phyloP scores from a whole-genome alignment of 768 basidiomycete genomes.

The Sarcodon aspratus region DNA sequence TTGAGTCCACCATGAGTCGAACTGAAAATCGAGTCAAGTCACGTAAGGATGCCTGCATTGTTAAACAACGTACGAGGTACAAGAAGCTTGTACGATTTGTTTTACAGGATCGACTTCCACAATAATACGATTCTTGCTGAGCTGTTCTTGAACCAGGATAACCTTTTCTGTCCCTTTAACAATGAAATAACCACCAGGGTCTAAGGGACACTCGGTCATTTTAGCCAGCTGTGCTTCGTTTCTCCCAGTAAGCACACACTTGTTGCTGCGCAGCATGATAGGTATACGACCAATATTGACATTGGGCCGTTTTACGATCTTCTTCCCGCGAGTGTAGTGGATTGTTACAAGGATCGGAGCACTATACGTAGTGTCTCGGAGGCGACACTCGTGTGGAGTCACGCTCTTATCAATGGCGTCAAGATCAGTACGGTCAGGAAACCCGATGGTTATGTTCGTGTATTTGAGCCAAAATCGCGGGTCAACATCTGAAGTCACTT shows the following conservation, averaged over 20 bases:
- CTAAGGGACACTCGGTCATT: constrained; percentile 95
- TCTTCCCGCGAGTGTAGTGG: constrained; percentile 88
- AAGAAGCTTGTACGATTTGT: constrained; percentile 86
- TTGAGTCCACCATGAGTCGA: constrained; percentile 80
- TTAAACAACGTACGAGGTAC: constrained; percentile 69
- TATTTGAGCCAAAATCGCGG: constrained; percentile 96
- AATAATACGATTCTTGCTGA: constrained; percentile 98
- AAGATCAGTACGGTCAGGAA: constrained; percentile 81
- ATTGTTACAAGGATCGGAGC: constrained; percentile 91
- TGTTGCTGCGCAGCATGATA: constrained; percentile 93
- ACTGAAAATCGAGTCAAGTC: constrained; percentile 22
- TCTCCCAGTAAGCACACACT: constrained; percentile 79
- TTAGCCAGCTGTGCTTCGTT: constrained; percentile 76
- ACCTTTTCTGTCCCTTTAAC: constrained; percentile 99
- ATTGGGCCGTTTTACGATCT: constrained; percentile 71
- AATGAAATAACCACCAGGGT: constrained; percentile 99
- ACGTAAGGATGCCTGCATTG: background rate
- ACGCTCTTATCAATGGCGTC: constrained; percentile 70
- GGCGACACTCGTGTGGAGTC: constrained; percentile 94
- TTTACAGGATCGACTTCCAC: constrained; percentile 91
- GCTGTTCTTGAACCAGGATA: constrained; percentile 95
- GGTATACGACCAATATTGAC: constrained; percentile 87
- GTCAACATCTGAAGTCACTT: constrained; percentile 93
- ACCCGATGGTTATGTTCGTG: constrained; percentile 88
- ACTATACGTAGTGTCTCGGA: constrained; percentile 90